Base-by-base conservation (phyloP, 2,329 filamentous ascomycete species). In the Calonectria fujianensis region DNA sequence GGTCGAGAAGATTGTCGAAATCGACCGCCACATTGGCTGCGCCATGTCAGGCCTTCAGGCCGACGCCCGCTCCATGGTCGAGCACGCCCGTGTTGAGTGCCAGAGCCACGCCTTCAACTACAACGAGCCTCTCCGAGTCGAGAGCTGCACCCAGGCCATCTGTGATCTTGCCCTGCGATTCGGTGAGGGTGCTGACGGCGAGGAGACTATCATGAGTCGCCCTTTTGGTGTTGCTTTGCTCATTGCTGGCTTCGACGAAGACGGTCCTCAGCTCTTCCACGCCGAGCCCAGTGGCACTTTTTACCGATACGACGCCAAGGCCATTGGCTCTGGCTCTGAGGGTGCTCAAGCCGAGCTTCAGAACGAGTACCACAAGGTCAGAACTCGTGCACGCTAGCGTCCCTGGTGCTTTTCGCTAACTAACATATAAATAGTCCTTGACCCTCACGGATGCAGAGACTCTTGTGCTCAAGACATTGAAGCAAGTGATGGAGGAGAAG, bases 401-500 rank as follows among this genome's bases (percentile, higher is more conserved):
- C 39, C 66, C 27, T 8, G 8, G 11, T 39, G 18, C 41, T n/a
- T n/a, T 32, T 20, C 27, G 7, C 57, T 57, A 48, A 35, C 72
- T 68, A 79, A 76, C 61, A 20, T 39, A 14, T 14, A 29, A 16
- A 39, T 77, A 94, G 91, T 98, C 96, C 73, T 91, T 99, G 77
- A 98, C 96, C 52, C 93, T 99, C 76, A 89, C 91, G 72, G 97
- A 99, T 84, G 97, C 97, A 73, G 97, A 99, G 89, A 97, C 96
- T 4, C 89, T 99, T 79, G 96, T 98, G 67, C 90, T 99, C 83
- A 98, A 98, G 92, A 99, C 97, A 48, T 87, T 99, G 85, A 99
- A 98, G 91, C 97, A 99, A 88, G 97, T 99, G 80, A 99, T 99
- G 97, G 97, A 99, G 88, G 97, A 99, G 92, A 99, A 99, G 90